Conservation (phyloP, 257 asterid genomes). For the Solanum virginianum region DNA sequence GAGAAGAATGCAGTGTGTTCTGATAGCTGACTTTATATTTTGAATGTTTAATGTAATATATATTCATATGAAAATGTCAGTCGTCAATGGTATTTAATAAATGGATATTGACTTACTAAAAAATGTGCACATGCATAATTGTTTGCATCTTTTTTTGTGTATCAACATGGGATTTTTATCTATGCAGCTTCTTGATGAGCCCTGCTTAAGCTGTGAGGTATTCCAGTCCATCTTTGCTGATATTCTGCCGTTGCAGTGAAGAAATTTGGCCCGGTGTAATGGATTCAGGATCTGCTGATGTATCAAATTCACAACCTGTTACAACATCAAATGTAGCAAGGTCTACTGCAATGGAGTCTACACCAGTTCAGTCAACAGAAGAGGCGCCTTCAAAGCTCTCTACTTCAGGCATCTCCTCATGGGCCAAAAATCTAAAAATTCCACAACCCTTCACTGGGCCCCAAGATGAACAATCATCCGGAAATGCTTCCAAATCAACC, state of each 20-base stretch:
- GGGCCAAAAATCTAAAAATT: constrained; percentile 89
- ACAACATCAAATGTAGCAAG: constrained; percentile 17
- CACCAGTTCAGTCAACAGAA: constrained; percentile 27
- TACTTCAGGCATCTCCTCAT: constrained; percentile 68
- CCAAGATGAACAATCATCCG: constrained; percentile 60
- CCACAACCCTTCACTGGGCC: constrained; percentile 71
- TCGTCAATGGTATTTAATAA: neutral
- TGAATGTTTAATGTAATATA: neutral
- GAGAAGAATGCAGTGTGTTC: neutral
- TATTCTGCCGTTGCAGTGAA: neutral
- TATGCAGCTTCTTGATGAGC: neutral
- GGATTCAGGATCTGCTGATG: constrained; percentile 47
- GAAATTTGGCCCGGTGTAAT: constrained; percentile 19
- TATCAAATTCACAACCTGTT: constrained; percentile 20
- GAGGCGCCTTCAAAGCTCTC: constrained; percentile 52
- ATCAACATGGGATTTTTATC: neutral
- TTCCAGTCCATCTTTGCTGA: neutral
- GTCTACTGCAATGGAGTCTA: constrained; percentile 29
- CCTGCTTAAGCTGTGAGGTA: neutral
- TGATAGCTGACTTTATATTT: neutral
- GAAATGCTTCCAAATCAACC: constrained; percentile 47
- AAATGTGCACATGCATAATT: neutral
- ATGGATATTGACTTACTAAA: neutral
- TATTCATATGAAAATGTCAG: neutral
- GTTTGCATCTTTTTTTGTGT: neutral